A percentile compares a stretch with the other conserved stretches of the same genome.
These are phyloP conservation scores for Tuber calosporum DNA, from an alignment of 495 filamentous ascomycete genomes.

Conservation along the genomic window DNA sequence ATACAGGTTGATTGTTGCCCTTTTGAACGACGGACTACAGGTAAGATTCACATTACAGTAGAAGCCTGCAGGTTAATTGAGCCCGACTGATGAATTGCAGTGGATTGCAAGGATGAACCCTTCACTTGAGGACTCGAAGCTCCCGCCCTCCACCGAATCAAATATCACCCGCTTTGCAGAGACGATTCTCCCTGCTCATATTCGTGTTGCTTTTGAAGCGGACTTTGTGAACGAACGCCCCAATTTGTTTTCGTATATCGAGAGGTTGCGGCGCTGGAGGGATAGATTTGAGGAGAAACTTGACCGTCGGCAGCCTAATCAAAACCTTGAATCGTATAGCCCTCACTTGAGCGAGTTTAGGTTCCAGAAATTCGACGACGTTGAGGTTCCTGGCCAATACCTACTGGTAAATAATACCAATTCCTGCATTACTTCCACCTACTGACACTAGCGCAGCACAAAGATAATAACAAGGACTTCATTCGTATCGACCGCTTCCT, in stretches of 20 bases:
- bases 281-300: slow-evolving; percentile 98
- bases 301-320: slow-evolving; percentile 65
- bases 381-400: slow-evolving; percentile 96
- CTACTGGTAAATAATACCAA: slow-evolving; percentile 44
- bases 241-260: slow-evolving; percentile 95
- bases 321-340: slow-evolving; percentile 71
- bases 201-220: slow-evolving; percentile 85
- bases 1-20: slow-evolving; percentile 91
- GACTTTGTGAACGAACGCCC: slow-evolving; percentile 92
- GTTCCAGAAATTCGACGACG: slow-evolving; percentile 96
- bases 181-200: slow-evolving; percentile 86
- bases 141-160: slow-evolving; percentile 80
- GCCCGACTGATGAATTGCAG: slow-evolving; percentile 45
- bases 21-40: slow-evolving; percentile 84
- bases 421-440: neutral
- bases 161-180: slow-evolving; percentile 97
- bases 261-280: slow-evolving; percentile 90
- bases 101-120: slow-evolving; percentile 68
- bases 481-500: slow-evolving; percentile 93
- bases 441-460: slow-evolving; percentile 53
- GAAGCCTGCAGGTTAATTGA: neutral
- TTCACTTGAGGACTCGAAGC: slow-evolving; percentile 83
- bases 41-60: slow-evolving; percentile 46
- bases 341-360: slow-evolving; percentile 90
- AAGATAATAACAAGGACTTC: slow-evolving; percentile 98